phyloP scores from a whole-genome alignment of 2,329 filamentous ascomycete genomes.

The Botryosphaeria dothidea region DNA sequence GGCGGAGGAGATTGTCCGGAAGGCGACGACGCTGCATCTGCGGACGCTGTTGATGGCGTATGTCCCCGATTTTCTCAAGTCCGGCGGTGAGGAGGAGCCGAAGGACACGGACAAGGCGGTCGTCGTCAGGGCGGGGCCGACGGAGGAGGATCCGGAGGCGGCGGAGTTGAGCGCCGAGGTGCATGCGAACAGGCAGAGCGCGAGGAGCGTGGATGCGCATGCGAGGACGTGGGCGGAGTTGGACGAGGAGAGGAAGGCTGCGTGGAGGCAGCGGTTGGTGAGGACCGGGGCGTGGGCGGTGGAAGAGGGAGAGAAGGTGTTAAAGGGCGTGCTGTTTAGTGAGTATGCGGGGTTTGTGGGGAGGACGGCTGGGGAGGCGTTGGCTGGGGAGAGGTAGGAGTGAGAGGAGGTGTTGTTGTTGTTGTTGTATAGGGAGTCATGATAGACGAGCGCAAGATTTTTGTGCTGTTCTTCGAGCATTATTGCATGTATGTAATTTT shows the following conservation, averaged over 20 bases:
- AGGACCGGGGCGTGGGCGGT: slow-evolving; percentile 78
- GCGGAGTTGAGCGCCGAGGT: slow-evolving; percentile 43
- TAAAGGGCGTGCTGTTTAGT: slow-evolving; percentile 76
- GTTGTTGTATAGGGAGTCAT: neutral
- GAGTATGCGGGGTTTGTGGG: slow-evolving; percentile 64
- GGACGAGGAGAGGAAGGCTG: slow-evolving; percentile 58
- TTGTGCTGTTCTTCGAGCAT: too few species aligned
- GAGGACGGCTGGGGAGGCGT: slow-evolving; percentile 29
- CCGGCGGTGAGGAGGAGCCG: slow-evolving; percentile 9
- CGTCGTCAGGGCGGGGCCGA: slow-evolving; percentile 35
- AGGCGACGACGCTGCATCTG: neutral
- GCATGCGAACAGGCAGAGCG: slow-evolving; percentile 33
- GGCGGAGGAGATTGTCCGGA: neutral
- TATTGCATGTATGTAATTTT: too few species aligned
- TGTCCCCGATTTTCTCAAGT: neutral
- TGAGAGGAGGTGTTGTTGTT: neutral
- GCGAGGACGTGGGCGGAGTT: slow-evolving; percentile 74
- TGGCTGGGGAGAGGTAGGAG: neutral
- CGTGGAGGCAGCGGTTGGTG: slow-evolving; percentile 69
- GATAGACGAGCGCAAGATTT: too few species aligned
- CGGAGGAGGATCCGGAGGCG: slow-evolving; percentile 33
- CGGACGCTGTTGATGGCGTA: neutral
- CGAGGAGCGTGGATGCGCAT: slow-evolving; percentile 40
- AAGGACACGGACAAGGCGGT: slow-evolving; percentile 36
- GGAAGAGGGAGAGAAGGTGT: slow-evolving; percentile 72